Base-by-base conservation (phyloP, 2,329 filamentous ascomycete genomes). In the Monilinia laxa region DNA sequence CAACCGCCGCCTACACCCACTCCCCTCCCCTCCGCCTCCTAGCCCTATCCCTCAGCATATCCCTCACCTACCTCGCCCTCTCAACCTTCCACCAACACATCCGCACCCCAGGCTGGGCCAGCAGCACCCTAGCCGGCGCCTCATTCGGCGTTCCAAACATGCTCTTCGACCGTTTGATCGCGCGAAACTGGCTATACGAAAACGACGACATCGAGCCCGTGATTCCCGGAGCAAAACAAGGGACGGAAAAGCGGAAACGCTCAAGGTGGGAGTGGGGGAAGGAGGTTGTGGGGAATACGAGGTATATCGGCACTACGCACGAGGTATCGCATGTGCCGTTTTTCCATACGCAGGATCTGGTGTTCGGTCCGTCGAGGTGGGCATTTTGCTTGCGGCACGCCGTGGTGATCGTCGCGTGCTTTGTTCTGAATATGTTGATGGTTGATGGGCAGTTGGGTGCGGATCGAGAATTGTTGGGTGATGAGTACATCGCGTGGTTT, bases 211-310 rank as follows among this genome's bases (percentile, higher is more conserved):
- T 57, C 14, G 18, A n/a, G 23, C n/a, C n/a, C 7, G 16, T 25
- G n/a, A 12, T 12, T 2, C 2, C 40, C 7, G n/a, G n/a, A 5
- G 11, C 4, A 3, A 23, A 25, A 0, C 5, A 40, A 6, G 12
- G 16, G 9, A 25, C 18, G 4, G 14, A 57, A 23, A 35, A 25
- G 6, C 23, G 40, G 35, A 18, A 42, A 57, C 14, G 16, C 2
- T 40, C 54, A 0, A 57, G 16, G 25, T 25, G n/a, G 14, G 35
- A 57, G 16, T 57, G 54, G 35, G 54, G 35, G 10, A 14, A 42
- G 10, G n/a, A 42, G 20, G 35, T 57, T 0, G 35, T 23, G 7
- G 35, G 54, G 16, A 57, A 57, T 42, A 23, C n/a, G 14, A 57
- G 54, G 40, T 57, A 57, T 57, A 23, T 57, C 7, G 54, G 35